phyloP scores from a whole-genome alignment of 2,329 filamentous ascomycete species.

The Aspergillaceae sp. region DNA sequence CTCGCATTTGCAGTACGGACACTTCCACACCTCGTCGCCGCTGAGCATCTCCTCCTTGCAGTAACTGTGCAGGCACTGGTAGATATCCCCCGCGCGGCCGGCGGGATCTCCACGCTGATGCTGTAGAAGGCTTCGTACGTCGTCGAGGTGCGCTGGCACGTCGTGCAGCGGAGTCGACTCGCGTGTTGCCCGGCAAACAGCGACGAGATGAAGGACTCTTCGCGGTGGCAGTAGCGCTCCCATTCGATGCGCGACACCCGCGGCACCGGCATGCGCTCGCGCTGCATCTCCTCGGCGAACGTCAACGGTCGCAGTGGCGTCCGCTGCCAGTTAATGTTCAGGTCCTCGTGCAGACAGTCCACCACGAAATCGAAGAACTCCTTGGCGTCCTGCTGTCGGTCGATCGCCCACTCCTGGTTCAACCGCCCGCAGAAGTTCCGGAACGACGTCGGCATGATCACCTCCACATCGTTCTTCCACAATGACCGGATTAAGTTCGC shows the following conservation, averaged over 20 bases:
- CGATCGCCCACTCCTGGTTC: constrained; percentile 61
- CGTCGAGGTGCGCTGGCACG: constrained; percentile 55
- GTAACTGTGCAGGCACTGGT: constrained; percentile 63
- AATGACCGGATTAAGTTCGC: constrained; percentile 53
- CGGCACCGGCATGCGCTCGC: constrained; percentile 53
- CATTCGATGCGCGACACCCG: constrained; percentile 67
- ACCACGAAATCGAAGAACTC: constrained; percentile 82
- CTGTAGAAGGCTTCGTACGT: constrained; percentile 64
- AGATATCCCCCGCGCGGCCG: constrained; percentile 50
- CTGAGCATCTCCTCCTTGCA: constrained; percentile 59
- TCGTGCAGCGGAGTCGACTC: constrained; percentile 52
- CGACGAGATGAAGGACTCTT: constrained; percentile 66
- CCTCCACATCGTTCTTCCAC: constrained; percentile 51
- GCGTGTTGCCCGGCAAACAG: constrained; percentile 69
- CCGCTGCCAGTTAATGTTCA: constrained; percentile 60
- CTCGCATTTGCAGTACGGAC: constrained; percentile 62
- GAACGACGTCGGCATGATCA: constrained; percentile 52
- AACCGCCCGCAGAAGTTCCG: constrained; percentile 57
- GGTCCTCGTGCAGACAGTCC: constrained; percentile 74
- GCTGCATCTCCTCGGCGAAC: constrained; percentile 50
- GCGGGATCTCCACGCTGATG: constrained; percentile 61
- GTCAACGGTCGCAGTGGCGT: constrained; percentile 51
- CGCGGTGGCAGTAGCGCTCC: constrained; percentile 59
- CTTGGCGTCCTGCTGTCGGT: constrained; percentile 78
- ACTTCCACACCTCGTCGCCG: constrained; percentile 62